phyloP scores from a whole-genome alignment of 1,284 basidiomycete genomes.

The Sutorius eximius region DNA sequence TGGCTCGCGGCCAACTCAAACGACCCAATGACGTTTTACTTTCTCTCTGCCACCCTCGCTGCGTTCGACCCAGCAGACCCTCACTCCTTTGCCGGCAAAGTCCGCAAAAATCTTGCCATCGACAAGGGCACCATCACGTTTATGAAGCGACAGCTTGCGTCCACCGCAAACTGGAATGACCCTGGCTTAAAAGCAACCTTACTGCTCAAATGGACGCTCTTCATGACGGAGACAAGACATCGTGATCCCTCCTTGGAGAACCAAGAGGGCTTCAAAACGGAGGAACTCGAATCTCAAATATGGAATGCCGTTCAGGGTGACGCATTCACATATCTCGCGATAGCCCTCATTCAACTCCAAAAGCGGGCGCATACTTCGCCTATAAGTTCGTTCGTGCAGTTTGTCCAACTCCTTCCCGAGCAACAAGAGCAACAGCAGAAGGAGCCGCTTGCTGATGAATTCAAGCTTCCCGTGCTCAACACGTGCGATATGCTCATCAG shows the following conservation, averaged over 20 bases:
- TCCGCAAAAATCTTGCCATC: constrained; percentile 47
- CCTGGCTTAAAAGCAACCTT: constrained; percentile 74
- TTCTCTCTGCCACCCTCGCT: constrained; percentile 67
- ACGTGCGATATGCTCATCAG: constrained; percentile 75
- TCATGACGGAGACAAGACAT: constrained; percentile 73
- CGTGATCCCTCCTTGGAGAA: constrained; percentile 67
- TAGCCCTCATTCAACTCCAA: constrained; percentile 54
- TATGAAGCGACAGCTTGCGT: constrained; percentile 59
- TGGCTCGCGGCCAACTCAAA: constrained; percentile 64
- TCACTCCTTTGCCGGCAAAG: constrained; percentile 40
- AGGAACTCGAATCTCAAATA: constrained; percentile 78
- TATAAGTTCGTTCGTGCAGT: constrained; percentile 47
- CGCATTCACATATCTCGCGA: constrained; percentile 75
- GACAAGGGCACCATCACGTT: constrained; percentile 48
- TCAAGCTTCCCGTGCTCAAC: constrained; percentile 61
- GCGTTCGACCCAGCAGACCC: constrained; percentile 72
- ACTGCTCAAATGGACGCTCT: constrained; percentile 85
- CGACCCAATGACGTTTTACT: constrained; percentile 69
- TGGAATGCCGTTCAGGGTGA: constrained; percentile 82
- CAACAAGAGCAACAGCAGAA: constrained; percentile 57
- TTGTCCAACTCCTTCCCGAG: constrained; percentile 40
- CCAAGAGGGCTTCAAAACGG: constrained; percentile 67
- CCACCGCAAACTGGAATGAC: constrained; percentile 64
- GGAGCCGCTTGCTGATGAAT: constrained; percentile 64
- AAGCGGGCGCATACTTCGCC: constrained; percentile 43